Conservation (phyloP, 164 flowering plant species). For the Magnolia officinalis region DNA sequence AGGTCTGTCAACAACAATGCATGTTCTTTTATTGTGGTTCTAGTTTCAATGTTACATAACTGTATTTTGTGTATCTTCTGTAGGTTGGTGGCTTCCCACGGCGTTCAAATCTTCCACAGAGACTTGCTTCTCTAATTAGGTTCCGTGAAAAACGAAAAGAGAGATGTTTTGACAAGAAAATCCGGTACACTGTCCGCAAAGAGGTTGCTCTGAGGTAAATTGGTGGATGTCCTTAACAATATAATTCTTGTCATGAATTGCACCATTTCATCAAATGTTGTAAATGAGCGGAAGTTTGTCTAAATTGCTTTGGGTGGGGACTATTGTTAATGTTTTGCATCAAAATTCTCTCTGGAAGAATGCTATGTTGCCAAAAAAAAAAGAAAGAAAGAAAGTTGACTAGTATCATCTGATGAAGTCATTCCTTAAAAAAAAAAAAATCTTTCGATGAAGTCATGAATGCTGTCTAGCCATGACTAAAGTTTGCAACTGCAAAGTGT, state of each 20-base stretch:
- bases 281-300: background rate
- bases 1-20: background rate
- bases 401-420: background rate
- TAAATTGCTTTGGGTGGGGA: background rate
- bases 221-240: background rate
- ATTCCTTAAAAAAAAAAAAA: background rate
- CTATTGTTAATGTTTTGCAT: background rate
- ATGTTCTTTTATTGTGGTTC: background rate
- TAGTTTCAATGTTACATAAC: background rate
- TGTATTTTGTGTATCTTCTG: background rate
- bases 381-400: background rate
- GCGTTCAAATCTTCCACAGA: constrained; percentile 49
- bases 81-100: constrained; percentile 43
- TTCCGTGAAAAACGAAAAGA: constrained; percentile 78
- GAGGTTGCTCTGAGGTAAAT: constrained; percentile 74
- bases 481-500: too few relatives aligned
- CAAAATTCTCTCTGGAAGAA: background rate
- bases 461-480: too few relatives aligned
- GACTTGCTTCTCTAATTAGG: constrained; percentile 67
- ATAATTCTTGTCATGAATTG: too few relatives aligned
- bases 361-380: background rate
- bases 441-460: too few relatives aligned
- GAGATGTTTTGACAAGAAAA: constrained; percentile 77
- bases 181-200: constrained; percentile 71
- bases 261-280: background rate